Evolutionary conservation across 148 eudicot species (phyloP).

Genomic region (Silene uniflora): DNA sequence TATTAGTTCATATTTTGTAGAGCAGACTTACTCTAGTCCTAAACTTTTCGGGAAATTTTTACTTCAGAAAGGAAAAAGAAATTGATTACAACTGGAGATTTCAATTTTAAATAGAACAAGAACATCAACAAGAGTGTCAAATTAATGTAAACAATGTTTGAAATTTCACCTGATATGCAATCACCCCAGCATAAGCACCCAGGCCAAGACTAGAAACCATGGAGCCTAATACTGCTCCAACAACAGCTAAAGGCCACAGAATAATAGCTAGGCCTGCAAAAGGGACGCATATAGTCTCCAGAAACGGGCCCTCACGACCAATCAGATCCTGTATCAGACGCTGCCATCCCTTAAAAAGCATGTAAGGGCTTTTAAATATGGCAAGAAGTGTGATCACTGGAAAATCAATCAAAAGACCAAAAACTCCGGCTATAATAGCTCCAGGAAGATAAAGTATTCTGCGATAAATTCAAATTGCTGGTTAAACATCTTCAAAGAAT

Average conservation of each 20-base stretch:
- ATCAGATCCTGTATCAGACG: conserved; percentile 80
- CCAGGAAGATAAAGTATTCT: conserved; percentile 66
- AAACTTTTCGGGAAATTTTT: not conserved
- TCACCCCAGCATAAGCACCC: conserved; percentile 80
- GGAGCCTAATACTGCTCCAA: conserved; percentile 76
- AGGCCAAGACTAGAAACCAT: conserved; percentile 58
- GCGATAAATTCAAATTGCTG: conserved; percentile 23
- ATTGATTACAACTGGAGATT: not conserved
- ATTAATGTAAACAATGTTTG: not conserved
- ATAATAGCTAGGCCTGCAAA: conserved; percentile 91
- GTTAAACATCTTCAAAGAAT: not conserved
- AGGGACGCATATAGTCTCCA: conserved; percentile 95
- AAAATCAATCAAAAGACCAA: conserved; percentile 62
- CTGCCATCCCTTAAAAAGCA: conserved; percentile 91
- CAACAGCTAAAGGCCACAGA: conserved; percentile 94
- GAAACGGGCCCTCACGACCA: conserved; percentile 95
- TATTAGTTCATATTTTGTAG: not conserved
- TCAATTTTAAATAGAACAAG: not conserved
- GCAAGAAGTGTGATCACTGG: conserved; percentile 69
- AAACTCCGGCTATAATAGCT: conserved; percentile 51
- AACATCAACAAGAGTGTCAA: not conserved
- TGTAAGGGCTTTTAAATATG: conserved; percentile 74
- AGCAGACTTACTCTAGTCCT: not conserved
- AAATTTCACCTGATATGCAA: conserved; percentile 68
- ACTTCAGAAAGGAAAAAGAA: not conserved